Evolutionary conservation across 2,329 filamentous ascomycete species (phyloP).

Genomic region (Phialocephala subalpina): DNA sequence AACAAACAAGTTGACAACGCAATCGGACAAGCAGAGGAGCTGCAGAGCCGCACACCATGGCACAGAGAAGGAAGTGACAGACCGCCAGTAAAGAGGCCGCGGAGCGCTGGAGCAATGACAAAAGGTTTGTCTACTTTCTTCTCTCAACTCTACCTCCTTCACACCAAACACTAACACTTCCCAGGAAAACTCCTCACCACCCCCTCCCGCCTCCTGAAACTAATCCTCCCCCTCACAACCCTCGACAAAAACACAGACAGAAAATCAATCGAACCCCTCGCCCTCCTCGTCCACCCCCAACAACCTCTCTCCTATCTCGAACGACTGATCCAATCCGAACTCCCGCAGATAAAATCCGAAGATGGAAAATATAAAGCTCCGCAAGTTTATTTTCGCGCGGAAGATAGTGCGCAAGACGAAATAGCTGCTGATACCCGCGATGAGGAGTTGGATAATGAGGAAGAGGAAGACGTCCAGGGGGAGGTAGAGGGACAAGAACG

Average conservation of each 20-base stretch:
- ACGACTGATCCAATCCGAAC: conserved; percentile 85
- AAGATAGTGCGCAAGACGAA: conserved; percentile 73
- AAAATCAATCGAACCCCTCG: conserved; percentile 82
- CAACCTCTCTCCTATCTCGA: conserved; percentile 93
- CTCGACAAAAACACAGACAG: conserved; percentile 64
- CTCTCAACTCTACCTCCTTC: background rate
- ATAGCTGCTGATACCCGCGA: conserved; percentile 47
- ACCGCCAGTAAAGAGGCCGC: conserved; percentile 57
- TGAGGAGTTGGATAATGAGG: conserved; percentile 41
- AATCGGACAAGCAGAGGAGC: conserved; percentile 54
- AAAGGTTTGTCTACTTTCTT: conserved; percentile 56
- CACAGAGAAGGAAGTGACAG: conserved; percentile 66
- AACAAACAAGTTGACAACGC: conserved; percentile 47
- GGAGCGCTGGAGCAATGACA: conserved; percentile 64
- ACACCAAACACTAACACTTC: background rate
- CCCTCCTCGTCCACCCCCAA: conserved; percentile 85
- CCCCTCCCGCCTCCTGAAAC: conserved; percentile 80
- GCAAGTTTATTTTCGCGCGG: conserved; percentile 79
- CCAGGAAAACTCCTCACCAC: conserved; percentile 81
- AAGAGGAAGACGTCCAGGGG: conserved; percentile 39
- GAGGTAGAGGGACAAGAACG: conserved; percentile 45
- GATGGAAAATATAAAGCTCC: conserved; percentile 75
- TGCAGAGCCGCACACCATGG: conserved; percentile 71
- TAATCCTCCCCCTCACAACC: conserved; percentile 78
- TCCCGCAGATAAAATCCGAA: conserved; percentile 68